Percentiles rank a stretch among this genome's conserved stretches.
These are phyloP conservation scores for Dipteronia sinensis DNA, from an alignment of 345 rosid genomes.

Conservation along the genomic window DNA sequence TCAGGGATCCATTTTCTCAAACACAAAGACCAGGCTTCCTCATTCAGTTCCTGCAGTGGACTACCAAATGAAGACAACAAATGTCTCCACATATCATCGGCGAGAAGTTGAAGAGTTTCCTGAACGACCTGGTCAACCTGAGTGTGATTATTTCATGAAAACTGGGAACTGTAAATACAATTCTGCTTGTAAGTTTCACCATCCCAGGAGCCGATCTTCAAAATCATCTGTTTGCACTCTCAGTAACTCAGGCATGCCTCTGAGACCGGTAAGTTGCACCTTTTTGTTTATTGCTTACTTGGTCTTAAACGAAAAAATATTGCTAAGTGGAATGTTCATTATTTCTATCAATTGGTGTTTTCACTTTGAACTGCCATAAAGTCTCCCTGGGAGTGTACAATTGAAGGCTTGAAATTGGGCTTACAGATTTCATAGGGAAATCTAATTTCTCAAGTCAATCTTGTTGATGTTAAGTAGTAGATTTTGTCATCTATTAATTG, in stretches of 20 bases:
- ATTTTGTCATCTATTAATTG: neutral
- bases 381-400: neutral
- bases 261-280: conserved; percentile 44
- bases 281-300: neutral
- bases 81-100: conserved; percentile 3
- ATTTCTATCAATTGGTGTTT: neutral
- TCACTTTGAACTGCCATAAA: neutral
- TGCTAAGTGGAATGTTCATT: neutral
- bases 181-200: conserved; percentile 52
- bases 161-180: conserved; percentile 48
- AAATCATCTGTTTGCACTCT: conserved; percentile 16
- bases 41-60: conserved; percentile 1
- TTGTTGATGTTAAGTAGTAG: neutral
- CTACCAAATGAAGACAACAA: neutral
- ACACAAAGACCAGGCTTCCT: neutral
- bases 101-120: conserved; percentile 41
- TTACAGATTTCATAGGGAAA: neutral
- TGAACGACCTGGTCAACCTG: conserved; percentile 52
- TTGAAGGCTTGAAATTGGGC: neutral
- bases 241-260: conserved; percentile 41
- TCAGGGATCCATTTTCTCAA: conserved; percentile 10
- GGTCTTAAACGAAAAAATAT: neutral
- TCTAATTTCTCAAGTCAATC: neutral
- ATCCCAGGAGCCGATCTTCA: conserved; percentile 39
- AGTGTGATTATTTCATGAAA: conserved; percentile 49